These are phyloP conservation scores for Tanacetum coccineum DNA, from an alignment of 129 eudicot species.

Conservation along the genomic window DNA sequence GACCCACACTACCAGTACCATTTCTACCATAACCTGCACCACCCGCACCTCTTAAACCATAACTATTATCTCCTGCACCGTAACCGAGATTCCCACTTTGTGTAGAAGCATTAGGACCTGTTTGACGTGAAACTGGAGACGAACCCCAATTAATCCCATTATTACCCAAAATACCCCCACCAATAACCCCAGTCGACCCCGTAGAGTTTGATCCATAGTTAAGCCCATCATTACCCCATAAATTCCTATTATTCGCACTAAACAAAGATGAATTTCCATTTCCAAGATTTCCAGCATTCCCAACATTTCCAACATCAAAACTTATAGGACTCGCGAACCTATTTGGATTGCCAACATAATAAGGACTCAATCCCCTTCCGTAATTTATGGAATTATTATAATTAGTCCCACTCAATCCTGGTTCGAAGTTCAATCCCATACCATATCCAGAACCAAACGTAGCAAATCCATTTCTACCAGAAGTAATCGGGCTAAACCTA, in stretches of 20 bases:
- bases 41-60: constrained; percentile 34
- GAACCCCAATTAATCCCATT: constrained; percentile 46
- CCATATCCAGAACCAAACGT: constrained; percentile 44
- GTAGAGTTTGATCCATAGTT: constrained; percentile 43
- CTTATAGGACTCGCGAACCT: constrained; percentile 37
- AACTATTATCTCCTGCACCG: constrained; percentile 43
- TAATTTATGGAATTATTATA: constrained; percentile 27
- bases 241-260: constrained; percentile 42
- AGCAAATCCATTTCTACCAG: constrained; percentile 37
- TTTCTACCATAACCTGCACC: constrained; percentile 48
- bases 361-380: constrained; percentile 51
- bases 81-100: constrained; percentile 41
- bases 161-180: constrained; percentile 42
- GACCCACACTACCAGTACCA: constrained; percentile 30
- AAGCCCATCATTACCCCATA: constrained; percentile 49
- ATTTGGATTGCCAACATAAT: constrained; percentile 39
- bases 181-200: constrained; percentile 40
- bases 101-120: constrained; percentile 35
- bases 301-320: constrained; percentile 55
- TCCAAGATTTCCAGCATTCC: constrained; percentile 46
- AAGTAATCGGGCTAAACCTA: constrained; percentile 40
- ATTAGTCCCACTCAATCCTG: constrained; percentile 37
- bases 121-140: constrained; percentile 46
- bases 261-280: constrained; percentile 38
- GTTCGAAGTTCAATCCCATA: constrained; percentile 50